Percentiles rank a stretch among this genome's conserved stretches.
Conservation (phyloP, 495 filamentous ascomycete species). For the Talaromyces proteolyticus region DNA sequence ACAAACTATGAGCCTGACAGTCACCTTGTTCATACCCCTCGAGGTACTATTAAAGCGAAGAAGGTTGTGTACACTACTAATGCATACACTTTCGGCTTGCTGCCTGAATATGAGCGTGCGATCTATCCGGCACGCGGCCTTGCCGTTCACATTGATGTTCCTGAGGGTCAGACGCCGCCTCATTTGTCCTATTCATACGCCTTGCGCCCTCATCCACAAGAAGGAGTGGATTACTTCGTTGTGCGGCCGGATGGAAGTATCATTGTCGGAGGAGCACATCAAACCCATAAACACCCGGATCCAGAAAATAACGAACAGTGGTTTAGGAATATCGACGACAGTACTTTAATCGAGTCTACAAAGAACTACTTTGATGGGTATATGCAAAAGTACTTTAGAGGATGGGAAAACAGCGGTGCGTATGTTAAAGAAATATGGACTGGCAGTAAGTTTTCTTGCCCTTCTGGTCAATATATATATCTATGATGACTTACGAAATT, state of each 20-base stretch:
- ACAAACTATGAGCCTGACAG: not conserved
- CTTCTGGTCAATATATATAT: no score
- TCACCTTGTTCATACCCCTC: not conserved
- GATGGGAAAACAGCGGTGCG: slow-evolving; percentile 41
- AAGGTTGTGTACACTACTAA: slow-evolving; percentile 9
- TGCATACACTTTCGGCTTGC: slow-evolving; percentile 5
- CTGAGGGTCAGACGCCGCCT: slow-evolving; percentile 23
- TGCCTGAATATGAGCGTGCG: slow-evolving; percentile 4
- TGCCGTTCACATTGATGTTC: not conserved
- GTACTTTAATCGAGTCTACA: slow-evolving; percentile 52
- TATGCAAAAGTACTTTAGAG: slow-evolving; percentile 37
- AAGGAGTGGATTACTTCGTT: slow-evolving; percentile 50
- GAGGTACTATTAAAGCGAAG: not conserved
- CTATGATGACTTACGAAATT: not conserved
- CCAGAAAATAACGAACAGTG: slow-evolving; percentile 43
- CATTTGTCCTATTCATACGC: slow-evolving; percentile 28
- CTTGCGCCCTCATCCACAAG: slow-evolving; percentile 18
- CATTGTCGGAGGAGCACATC: slow-evolving; percentile 53
- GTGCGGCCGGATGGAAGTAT: slow-evolving; percentile 64
- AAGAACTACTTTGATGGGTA: slow-evolving; percentile 49
- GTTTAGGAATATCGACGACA: slow-evolving; percentile 47
- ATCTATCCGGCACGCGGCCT: slow-evolving; percentile 5
- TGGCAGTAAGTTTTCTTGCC: slow-evolving; percentile 17
- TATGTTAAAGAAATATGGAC: slow-evolving; percentile 42
- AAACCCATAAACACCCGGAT: slow-evolving; percentile 18